These are phyloP conservation scores for Solanum pennellii DNA, from an alignment of 257 asterid species.

Conservation along the genomic window DNA sequence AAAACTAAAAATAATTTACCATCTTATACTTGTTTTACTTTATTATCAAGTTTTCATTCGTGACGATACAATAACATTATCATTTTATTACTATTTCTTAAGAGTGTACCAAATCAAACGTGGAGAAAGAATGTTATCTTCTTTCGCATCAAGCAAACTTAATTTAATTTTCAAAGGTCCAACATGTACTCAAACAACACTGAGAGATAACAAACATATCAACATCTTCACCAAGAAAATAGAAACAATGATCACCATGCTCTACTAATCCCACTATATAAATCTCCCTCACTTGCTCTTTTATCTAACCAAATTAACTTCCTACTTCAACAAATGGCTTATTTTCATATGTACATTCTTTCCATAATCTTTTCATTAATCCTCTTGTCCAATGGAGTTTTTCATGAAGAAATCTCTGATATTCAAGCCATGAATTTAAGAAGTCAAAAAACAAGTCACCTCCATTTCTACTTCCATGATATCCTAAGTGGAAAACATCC, in stretches of 20 bases:
- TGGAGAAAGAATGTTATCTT: neutral
- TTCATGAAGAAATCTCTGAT: conserved; percentile 15
- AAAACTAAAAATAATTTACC: neutral
- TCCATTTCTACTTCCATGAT: conserved; percentile 57
- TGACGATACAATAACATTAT: neutral
- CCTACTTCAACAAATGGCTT: neutral
- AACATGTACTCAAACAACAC: neutral
- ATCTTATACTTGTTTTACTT: neutral
- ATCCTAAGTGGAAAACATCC: conserved; percentile 29
- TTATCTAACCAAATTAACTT: neutral
- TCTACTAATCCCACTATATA: neutral
- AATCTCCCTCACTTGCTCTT: neutral
- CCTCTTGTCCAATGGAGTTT: conserved; percentile 1
- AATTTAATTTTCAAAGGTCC: neutral
- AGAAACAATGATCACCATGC: neutral
- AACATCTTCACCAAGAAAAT: neutral
- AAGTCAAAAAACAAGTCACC: conserved; percentile 20
- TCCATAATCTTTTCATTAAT: conserved; percentile 2
- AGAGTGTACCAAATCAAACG: neutral
- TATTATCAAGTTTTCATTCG: neutral
- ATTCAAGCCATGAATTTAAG: neutral
- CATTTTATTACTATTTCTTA: neutral
- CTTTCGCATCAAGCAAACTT: neutral
- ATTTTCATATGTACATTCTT: conserved; percentile 3
- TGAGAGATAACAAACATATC: neutral